Evolutionary conservation across 331 rosid genomes (phyloP).

Genomic region (Malus hybrid): DNA sequence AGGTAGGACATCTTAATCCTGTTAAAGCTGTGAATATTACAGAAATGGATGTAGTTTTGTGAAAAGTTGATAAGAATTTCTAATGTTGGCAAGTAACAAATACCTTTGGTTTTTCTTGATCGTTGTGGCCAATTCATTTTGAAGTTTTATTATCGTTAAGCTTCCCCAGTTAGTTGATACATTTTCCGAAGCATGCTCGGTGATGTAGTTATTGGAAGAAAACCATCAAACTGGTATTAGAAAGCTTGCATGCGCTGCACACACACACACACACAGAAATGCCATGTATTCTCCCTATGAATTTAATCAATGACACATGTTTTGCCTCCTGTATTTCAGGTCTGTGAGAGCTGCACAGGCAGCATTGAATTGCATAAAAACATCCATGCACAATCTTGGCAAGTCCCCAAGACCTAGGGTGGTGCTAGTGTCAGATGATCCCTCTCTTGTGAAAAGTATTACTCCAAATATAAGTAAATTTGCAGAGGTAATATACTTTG

Average conservation of each 20-base stretch:
- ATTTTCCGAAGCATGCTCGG: background rate
- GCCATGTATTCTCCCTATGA: no score
- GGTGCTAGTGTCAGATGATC: constrained; percentile 84
- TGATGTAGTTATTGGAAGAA: background rate
- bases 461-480: constrained; percentile 51
- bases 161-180: background rate
- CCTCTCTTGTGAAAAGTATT: constrained; percentile 55
- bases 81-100: background rate
- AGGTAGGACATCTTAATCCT: background rate
- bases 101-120: background rate
- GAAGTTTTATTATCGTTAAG: background rate
- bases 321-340: constrained; percentile 39
- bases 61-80: background rate
- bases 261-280: background rate
- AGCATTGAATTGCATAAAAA: constrained; percentile 61
- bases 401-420: constrained; percentile 52
- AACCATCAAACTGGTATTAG: background rate
- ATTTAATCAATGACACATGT: constrained; percentile 1
- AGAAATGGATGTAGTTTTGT: background rate
- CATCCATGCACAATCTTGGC: constrained; percentile 34
- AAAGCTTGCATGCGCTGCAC: background rate
- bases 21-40: background rate
- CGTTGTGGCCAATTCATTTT: background rate
- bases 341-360: constrained; percentile 71
- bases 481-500: constrained; percentile 62